Evolutionary conservation across 306 rosid genomes (phyloP), one percentile per base, ranked within the genome.

Genomic region (Quercus berberidifolia): DNA sequence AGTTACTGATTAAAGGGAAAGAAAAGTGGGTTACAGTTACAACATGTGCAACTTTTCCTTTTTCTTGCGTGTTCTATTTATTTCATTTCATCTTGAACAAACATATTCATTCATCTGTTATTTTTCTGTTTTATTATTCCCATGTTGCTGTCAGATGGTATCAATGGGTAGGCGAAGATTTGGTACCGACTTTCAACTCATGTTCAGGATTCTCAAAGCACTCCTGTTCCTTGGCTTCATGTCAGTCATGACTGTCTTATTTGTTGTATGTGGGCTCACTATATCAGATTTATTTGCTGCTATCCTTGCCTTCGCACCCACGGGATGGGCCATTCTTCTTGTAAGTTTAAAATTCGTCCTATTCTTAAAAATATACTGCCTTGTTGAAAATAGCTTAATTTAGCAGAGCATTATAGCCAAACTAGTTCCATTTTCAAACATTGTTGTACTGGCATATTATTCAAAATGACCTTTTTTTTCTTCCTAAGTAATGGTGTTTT

Each of bases 81-180:
- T 30, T 26, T 30, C 18, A 1, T 19, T 57, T 67, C 10, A 23
- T 33, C 26, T 2, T 1, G 52, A 35, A 35, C 46, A 41, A 41
- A 23, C 51, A 35, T 9, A 19, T 21, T 38, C 65, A 63, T 82
- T 23, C 69, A 73, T 77, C 75, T 64, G 19, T 69, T 65, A 38
- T 78, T 52, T 56, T 74, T 30, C 62, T 55, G 43, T 72, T 78
- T 59, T 68, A 60, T 77, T 79, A 78, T 75, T 78, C 71, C 17
- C 67, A 38, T 76, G 23, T 74, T 84, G 77, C 54, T 64, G 14
- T 70, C 92, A 95, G 99, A 81, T 95, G 92, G 94, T 92, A 71
- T 91, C 97, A 28, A 92, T 92, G 98, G 98, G 94, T 49, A 91
- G 98, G 75, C 92, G 95, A 78, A 87, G 88, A 85, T 95, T 91